phyloP scores from a whole-genome alignment of 2,329 filamentous ascomycete genomes.

The Chaetomium globosum region DNA sequence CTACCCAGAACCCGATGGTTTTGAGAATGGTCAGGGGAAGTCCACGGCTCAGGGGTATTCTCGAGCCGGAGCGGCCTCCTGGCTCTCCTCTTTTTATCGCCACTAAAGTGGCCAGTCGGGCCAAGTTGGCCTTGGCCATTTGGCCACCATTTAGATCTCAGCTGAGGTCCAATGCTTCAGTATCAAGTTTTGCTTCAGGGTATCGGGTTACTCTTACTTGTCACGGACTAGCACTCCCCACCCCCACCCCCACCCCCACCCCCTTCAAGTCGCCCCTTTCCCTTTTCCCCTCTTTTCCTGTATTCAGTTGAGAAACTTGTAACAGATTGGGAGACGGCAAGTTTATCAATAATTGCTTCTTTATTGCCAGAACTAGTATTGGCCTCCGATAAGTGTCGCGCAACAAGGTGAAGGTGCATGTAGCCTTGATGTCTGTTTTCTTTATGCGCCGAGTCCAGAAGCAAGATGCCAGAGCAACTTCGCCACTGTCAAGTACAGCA shows the following conservation, averaged over 20 bases:
- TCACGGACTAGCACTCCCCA: not conserved
- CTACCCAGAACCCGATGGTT: not conserved
- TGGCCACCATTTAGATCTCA: not conserved
- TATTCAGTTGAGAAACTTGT: not conserved
- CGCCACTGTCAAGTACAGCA: not conserved
- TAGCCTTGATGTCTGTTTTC: not conserved
- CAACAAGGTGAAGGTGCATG: not conserved
- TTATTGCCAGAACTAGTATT: not conserved
- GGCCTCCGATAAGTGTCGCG: not conserved
- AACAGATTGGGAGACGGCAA: not conserved
- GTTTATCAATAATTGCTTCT: not conserved
- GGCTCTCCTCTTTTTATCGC: not conserved
- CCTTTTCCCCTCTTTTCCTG: not conserved
- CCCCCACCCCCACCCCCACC: not conserved
- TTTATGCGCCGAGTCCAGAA: not conserved
- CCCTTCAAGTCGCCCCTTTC: not conserved
- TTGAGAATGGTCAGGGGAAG: no score
- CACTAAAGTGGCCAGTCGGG: not conserved
- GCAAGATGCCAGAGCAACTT: not conserved
- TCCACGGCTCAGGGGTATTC: not conserved
- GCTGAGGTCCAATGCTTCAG: not conserved
- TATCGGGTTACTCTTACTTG: not conserved
- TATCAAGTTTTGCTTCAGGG: not conserved
- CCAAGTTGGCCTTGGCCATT: not conserved
- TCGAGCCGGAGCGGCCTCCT: not conserved